phyloP scores from a whole-genome alignment of 2,329 filamentous ascomycete genomes.

The Seiridium unicorne region DNA sequence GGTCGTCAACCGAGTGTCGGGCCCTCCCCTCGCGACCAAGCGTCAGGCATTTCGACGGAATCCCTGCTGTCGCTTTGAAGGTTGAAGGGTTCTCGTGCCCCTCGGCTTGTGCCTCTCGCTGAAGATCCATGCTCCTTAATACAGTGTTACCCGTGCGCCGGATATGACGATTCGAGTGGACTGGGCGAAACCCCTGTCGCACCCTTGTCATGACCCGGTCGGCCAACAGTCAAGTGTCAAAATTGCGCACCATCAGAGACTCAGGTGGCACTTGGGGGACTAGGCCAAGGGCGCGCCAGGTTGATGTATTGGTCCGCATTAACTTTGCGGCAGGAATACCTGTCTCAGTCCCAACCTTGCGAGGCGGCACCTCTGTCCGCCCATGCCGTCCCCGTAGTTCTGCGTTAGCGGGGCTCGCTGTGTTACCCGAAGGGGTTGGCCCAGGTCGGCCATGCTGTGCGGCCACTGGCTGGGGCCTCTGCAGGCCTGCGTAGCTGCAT shows the following conservation, averaged over 20 bases:
- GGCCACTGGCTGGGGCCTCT: background rate
- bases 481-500: background rate
- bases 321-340: background rate
- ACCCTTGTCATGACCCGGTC: background rate
- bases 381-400: background rate
- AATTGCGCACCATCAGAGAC: background rate
- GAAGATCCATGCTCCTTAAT: constrained; percentile 4
- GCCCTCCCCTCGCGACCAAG: too few relatives aligned
- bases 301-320: background rate
- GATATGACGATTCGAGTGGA: constrained; percentile 4
- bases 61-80: background rate
- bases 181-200: background rate
- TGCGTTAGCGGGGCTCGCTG: background rate
- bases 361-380: background rate
- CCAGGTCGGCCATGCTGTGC: background rate
- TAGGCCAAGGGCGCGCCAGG: too few relatives aligned
- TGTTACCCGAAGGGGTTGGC: background rate
- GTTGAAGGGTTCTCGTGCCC: background rate
- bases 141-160: constrained; percentile 6
- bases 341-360: background rate
- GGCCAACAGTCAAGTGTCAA: background rate
- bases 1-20: background rate
- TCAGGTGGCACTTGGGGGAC: background rate
- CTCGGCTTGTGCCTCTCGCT: background rate
- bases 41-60: too few relatives aligned